Base-by-base conservation (phyloP, 2,329 filamentous ascomycete species). In the Aspergillus phoenicis region DNA sequence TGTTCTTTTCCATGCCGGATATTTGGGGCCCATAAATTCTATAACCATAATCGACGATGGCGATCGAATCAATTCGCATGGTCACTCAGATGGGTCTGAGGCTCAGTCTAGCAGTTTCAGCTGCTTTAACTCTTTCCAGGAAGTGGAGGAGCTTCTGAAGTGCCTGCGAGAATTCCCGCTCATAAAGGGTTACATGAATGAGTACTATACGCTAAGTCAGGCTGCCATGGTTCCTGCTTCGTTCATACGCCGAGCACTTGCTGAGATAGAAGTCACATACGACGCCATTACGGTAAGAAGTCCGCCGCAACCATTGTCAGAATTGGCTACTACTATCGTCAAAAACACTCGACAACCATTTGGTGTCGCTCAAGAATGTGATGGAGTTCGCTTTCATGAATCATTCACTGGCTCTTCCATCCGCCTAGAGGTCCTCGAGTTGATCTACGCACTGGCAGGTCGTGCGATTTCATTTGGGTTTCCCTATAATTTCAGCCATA, bases 371-470 rank as follows among this genome's bases (percentile, higher is more conserved):
- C 17, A 64, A 2, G 64, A 60, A 1, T 64, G 69, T 1, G 67
- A 71, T 38, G 73, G 75, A 1, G 60, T 65, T 13, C 71, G 75
- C 8, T 80, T 81, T 48, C 72, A 77, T 59, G 68, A 68, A 15
- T 60, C 78, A 1, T 79, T 73, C 57, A 79, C 76, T 0, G 77
- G 77, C 0, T 64, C 70, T 13, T 70, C 73, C 17, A 62, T 78
- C 38, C 75, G 78, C 1, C 64, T 80, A 5, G 78, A 80, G 38
- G 74, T 73, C 4, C 69, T 80, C 10, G 78, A 75, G 0, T 68
- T 75, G 10, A 60, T 80, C 5, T 71, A 77, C 39, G 69, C 75
- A 26, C 70, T 75, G 5, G 77, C 78, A 2, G 78, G 76, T n/a
- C 65, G 66, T 15, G 66, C 67, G 8, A 62, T 61, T 15, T 59